Evolutionary conservation across 495 filamentous ascomycete genomes (phyloP).

Genomic region (Podospora pseudocomata): DNA sequence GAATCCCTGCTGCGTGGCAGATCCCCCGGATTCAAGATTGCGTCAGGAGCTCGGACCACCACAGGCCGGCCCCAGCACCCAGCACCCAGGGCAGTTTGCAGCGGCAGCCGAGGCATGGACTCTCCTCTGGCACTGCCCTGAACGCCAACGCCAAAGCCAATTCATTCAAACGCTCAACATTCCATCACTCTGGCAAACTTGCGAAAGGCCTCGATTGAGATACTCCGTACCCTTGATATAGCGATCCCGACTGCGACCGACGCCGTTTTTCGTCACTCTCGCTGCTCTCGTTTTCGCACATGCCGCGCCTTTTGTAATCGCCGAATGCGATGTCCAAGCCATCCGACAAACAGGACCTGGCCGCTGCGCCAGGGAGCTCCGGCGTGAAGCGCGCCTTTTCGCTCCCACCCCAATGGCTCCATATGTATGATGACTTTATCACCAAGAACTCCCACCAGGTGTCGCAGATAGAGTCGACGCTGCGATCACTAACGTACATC

Average conservation of each 20-base stretch:
- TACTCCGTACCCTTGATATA: background rate
- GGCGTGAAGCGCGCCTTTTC: conserved; percentile 25
- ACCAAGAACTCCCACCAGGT: conserved; percentile 89
- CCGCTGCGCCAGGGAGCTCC: conserved; percentile 5
- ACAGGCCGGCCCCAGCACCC: background rate
- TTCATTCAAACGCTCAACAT: background rate
- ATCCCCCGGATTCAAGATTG: background rate
- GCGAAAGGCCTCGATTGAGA: background rate
- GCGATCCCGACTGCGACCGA: background rate
- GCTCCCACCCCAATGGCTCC: conserved; percentile 69
- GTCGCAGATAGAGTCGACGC: conserved; percentile 84
- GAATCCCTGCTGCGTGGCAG: background rate
- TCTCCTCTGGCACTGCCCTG: background rate
- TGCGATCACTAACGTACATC: conserved; percentile 90
- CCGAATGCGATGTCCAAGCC: conserved; percentile 16
- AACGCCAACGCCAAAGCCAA: background rate
- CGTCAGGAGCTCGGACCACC: conserved; percentile 1
- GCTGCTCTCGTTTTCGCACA: background rate
- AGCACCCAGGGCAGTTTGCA: background rate
- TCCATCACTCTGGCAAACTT: background rate
- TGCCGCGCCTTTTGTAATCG: background rate
- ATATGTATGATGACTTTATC: conserved; percentile 86
- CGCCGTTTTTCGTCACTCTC: background rate
- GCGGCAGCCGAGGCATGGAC: conserved; percentile 19
- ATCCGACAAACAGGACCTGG: conserved; percentile 11